phyloP scores from a whole-genome alignment of 768 basidiomycete genomes.

The Gloeopeniophorella convolvens region DNA sequence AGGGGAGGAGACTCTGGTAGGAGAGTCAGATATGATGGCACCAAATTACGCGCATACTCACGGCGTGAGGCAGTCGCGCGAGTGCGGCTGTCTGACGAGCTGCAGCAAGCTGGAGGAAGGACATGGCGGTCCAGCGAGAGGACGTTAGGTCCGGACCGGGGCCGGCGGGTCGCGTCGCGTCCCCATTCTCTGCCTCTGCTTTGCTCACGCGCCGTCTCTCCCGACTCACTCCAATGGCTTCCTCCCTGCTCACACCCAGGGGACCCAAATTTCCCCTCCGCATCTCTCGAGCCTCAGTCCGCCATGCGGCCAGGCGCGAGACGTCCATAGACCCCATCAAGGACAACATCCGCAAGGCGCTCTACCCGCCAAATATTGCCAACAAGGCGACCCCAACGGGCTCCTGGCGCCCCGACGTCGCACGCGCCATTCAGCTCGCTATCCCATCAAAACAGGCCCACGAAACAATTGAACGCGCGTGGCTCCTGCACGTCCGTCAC shows the following conservation, averaged over 20 bases:
- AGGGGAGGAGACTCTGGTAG: slow-evolving; percentile 9
- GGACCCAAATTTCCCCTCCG: slow-evolving; percentile 31
- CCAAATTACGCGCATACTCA: neutral
- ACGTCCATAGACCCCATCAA: slow-evolving; percentile 50
- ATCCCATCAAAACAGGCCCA: slow-evolving; percentile 87
- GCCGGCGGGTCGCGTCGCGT: neutral
- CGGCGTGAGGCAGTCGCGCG: neutral
- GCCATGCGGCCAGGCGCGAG: slow-evolving; percentile 36
- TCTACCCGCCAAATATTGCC: slow-evolving; percentile 75
- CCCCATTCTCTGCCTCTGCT: no score
- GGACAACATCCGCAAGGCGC: slow-evolving; percentile 67
- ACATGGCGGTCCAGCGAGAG: slow-evolving; percentile 8
- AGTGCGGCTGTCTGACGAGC: neutral
- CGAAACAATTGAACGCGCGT: slow-evolving; percentile 88
- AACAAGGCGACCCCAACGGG: slow-evolving; percentile 71
- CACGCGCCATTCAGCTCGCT: slow-evolving; percentile 68
- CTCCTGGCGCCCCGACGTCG: slow-evolving; percentile 78
- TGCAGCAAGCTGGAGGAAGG: slow-evolving; percentile 1
- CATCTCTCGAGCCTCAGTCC: slow-evolving; percentile 31
- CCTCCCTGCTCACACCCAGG: slow-evolving; percentile 33
- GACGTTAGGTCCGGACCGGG: slow-evolving; percentile 9
- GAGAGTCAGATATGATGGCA: neutral
- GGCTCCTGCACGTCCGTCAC: slow-evolving; percentile 75
- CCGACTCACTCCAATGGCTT: slow-evolving; percentile 31
- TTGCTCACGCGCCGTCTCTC: slow-evolving; percentile 1